phyloP scores from a whole-genome alignment of 768 basidiomycete genomes.

The Crassisporium funariophilum region DNA sequence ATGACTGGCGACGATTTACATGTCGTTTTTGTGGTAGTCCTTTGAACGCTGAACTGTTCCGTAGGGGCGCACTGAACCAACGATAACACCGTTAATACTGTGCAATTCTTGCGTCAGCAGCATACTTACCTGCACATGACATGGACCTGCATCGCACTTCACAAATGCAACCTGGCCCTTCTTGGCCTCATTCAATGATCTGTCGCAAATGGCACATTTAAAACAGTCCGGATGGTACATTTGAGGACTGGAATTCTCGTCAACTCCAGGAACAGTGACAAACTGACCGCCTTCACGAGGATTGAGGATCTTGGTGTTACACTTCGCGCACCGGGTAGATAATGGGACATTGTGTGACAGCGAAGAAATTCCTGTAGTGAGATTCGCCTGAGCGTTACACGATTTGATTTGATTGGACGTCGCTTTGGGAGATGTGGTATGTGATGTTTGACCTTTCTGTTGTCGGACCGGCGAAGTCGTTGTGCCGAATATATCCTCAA shows the following conservation, averaged over 20 bases:
- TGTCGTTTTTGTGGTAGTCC: too few relatives aligned
- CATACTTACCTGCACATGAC: slow-evolving; percentile 59
- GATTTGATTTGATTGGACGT: too few relatives aligned
- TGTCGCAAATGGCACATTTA: slow-evolving; percentile 66
- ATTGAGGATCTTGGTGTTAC: slow-evolving; percentile 58
- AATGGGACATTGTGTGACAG: slow-evolving; percentile 16
- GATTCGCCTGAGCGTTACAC: not conserved
- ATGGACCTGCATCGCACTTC: slow-evolving; percentile 61
- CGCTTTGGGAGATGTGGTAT: too few relatives aligned
- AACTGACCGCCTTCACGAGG: slow-evolving; percentile 61
- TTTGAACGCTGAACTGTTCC: slow-evolving; percentile 42
- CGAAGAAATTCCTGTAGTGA: not conserved
- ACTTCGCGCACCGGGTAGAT: slow-evolving; percentile 60
- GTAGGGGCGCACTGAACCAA: slow-evolving; percentile 44
- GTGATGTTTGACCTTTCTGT: too few relatives aligned
- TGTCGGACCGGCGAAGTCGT: too few relatives aligned
- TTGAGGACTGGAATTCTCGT: slow-evolving; percentile 48
- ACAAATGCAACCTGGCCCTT: slow-evolving; percentile 75
- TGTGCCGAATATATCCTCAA: too few relatives aligned
- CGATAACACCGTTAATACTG: not conserved
- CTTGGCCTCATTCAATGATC: slow-evolving; percentile 59
- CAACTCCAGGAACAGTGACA: slow-evolving; percentile 67
- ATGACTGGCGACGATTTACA: too few relatives aligned
- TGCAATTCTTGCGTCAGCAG: not conserved
- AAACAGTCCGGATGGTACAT: slow-evolving; percentile 79